Conservation (phyloP, 192 early-diverging fungal genomes). For the Dimargaris xerosporica region DNA sequence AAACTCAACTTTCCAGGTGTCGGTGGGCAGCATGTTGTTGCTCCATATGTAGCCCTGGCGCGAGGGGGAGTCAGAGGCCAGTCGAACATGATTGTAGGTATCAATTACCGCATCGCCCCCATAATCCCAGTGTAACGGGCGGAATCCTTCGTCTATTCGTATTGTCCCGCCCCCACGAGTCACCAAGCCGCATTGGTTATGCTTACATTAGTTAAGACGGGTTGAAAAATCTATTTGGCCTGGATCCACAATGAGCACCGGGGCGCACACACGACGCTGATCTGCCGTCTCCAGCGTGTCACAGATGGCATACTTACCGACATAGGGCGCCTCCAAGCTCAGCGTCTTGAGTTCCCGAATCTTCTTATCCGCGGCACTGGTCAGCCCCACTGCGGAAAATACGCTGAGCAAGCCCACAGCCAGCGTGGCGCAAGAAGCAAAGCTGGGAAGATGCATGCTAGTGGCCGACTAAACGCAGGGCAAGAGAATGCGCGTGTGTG, state of each 20-base stretch:
- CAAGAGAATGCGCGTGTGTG: too few species aligned
- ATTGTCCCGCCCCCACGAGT: background rate
- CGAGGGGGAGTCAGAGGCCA: constrained; percentile 68
- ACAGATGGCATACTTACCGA: constrained; percentile 1
- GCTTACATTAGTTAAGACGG: background rate
- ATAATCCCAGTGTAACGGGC: constrained; percentile 88
- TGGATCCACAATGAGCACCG: background rate
- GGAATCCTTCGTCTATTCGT: constrained; percentile 48
- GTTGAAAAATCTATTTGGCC: background rate
- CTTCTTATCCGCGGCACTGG: too few species aligned
- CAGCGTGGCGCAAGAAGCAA: too few species aligned
- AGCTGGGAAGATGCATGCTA: too few species aligned
- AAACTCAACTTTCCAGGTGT: constrained; percentile 67
- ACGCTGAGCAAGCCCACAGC: too few species aligned
- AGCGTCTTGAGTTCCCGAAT: background rate
- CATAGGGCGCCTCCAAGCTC: background rate
- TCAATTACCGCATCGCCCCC: constrained; percentile 84
- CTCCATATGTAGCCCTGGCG: constrained; percentile 75
- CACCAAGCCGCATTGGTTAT: background rate
- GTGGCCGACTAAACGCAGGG: too few species aligned
- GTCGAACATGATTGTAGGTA: constrained; percentile 67
- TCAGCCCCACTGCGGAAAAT: too few species aligned
- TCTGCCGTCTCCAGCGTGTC: background rate
- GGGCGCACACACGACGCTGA: too few species aligned
- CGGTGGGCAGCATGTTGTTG: constrained; percentile 18